phyloP scores from a whole-genome alignment of 2,329 filamentous ascomycete species.

The Claviceps arundinis region DNA sequence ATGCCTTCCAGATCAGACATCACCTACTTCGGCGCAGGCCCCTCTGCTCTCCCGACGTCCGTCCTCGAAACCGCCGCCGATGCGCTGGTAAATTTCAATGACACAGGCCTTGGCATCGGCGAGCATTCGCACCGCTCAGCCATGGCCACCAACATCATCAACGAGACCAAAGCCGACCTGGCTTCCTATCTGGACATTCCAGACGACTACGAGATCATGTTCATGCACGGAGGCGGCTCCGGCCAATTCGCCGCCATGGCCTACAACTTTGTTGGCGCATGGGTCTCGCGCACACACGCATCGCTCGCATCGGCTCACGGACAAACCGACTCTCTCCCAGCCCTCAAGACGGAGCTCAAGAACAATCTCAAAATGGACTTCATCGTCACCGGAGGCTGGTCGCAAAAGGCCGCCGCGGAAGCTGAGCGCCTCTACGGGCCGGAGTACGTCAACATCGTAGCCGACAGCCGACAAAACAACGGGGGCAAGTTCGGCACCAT shows the following conservation, averaged over 20 bases:
- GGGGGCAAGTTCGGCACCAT: slow-evolving; percentile 79
- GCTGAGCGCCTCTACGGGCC: slow-evolving; percentile 63
- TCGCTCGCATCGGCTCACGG: slow-evolving; percentile 29
- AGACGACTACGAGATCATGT: slow-evolving; percentile 73
- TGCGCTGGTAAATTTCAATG: slow-evolving; percentile 69
- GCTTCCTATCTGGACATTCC: slow-evolving; percentile 67
- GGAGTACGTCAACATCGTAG: slow-evolving; percentile 67
- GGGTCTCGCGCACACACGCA: slow-evolving; percentile 58
- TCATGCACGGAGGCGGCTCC: slow-evolving; percentile 74
- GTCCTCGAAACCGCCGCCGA: slow-evolving; percentile 66
- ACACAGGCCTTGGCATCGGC: slow-evolving; percentile 68
- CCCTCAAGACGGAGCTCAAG: slow-evolving; percentile 41
- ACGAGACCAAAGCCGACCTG: slow-evolving; percentile 63
- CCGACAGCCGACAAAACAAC: slow-evolving; percentile 52
- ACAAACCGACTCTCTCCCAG: neutral
- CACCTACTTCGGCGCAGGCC: slow-evolving; percentile 82
- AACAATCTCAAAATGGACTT: slow-evolving; percentile 74
- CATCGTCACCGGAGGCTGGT: slow-evolving; percentile 74
- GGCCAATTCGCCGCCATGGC: slow-evolving; percentile 75
- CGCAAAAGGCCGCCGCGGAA: slow-evolving; percentile 77
- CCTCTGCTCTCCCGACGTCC: slow-evolving; percentile 69
- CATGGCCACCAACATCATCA: slow-evolving; percentile 65
- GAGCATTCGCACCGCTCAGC: slow-evolving; percentile 84
- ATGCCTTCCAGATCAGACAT: slow-evolving; percentile 45
- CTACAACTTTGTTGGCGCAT: slow-evolving; percentile 73